These are phyloP conservation scores for Uronychia binucleata DNA, from an alignment of 73 alveolate species.

Conservation along the genomic window DNA sequence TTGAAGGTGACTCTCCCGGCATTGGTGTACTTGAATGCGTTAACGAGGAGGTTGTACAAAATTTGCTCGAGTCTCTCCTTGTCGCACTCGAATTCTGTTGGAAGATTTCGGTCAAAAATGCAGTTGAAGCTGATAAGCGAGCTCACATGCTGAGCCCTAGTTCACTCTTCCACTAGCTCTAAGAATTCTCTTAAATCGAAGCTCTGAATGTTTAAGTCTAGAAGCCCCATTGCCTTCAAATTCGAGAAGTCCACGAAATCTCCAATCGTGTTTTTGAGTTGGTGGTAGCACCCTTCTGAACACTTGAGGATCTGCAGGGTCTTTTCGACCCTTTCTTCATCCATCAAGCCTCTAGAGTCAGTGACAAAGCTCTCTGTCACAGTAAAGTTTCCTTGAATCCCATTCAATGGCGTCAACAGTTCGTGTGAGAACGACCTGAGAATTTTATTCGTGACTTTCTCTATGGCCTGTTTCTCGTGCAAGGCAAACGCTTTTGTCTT, in stretches of 20 bases:
- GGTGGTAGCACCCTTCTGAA: not conserved
- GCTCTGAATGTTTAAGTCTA: not conserved
- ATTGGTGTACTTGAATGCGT: not conserved
- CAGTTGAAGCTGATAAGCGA: not conserved
- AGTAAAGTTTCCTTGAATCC: not conserved
- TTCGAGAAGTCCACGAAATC: not conserved
- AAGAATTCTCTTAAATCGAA: not conserved
- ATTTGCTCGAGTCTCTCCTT: not conserved
- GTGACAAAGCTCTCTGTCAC: not conserved
- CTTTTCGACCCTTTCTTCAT: not conserved
- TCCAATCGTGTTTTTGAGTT: not conserved
- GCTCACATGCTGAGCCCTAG: not conserved
- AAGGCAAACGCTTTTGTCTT: not conserved
- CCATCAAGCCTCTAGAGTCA: not conserved
- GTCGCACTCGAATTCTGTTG: not conserved
- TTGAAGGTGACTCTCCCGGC: not conserved
- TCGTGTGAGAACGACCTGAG: not conserved
- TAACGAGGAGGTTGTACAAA: not conserved
- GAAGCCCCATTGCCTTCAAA: not conserved
- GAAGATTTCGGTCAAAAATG: not conserved
- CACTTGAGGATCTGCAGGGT: not conserved
- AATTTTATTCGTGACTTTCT: not conserved
- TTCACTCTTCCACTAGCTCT: not conserved
- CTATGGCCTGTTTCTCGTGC: not conserved
- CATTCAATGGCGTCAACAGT: not conserved